Evolutionary conservation across 257 asterid genomes (phyloP), one percentile per base, ranked within the genome.

Genomic region (Scutellaria galericulata): DNA sequence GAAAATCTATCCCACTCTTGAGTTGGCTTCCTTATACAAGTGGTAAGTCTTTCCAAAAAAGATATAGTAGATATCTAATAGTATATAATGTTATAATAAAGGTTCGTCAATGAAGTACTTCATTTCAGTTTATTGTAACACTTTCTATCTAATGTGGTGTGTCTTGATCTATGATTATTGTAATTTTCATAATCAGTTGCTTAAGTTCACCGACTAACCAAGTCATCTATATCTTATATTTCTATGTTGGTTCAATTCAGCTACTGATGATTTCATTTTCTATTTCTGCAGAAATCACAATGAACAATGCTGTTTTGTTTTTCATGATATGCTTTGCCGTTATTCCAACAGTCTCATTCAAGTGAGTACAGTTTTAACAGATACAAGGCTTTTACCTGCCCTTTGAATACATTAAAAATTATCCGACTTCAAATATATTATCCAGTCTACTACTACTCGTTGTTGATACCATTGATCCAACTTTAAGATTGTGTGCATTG

Each of bases 301-400:
- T 88, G 79, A 59, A 76, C 59, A 80, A 59, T 22, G 80, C 84
- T 37, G 86, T 82, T 48, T 27, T 92, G 78, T 77, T 75, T 75
- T 58, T 88, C 24, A 90, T 89, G 98, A 80, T 88, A 72, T 63
- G 72, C 71, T 88, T 84, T 76, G 96, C 89, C 71, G 98, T 92
- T 71, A 81, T 88, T 64, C 98, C 98, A 56, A 92, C 98, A 5
- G 53, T 88, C 69, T 65, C 84, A 41, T 85, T 82, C 87, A 92
- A 92, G 98, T 92, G 72, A 90, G 98, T 84, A 22, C 13, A 8
- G 45, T 64, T 79, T 56, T 52, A 58, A 24, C 10, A 59, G 39
- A 31, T 15, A 18, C 2, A 22, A 77, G 45, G 45, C 31, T 22
- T 14, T 81, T 50, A 31, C 39, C 51, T 55, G 6, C 66, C 58